These are phyloP conservation scores for Russula olivacea DNA, from an alignment of 768 basidiomycete species.

Conservation along the genomic window DNA sequence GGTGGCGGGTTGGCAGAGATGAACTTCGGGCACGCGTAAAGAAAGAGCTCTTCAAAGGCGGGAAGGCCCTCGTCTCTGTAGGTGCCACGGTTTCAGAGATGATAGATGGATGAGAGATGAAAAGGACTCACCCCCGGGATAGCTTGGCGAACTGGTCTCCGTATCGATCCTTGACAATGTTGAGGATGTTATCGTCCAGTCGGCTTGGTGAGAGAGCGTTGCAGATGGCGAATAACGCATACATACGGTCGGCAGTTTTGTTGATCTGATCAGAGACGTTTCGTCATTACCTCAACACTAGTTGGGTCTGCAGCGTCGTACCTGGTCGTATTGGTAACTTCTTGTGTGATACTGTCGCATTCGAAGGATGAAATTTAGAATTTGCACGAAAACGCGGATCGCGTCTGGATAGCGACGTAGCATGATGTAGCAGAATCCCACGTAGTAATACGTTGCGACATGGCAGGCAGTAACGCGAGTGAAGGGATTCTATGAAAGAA, in stretches of 20 bases:
- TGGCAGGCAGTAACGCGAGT: slow-evolving; percentile 96
- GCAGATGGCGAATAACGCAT: slow-evolving; percentile 90
- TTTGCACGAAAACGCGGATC: slow-evolving; percentile 85
- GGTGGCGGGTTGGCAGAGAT: slow-evolving; percentile 92
- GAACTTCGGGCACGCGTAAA: slow-evolving; percentile 94
- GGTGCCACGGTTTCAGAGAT: not conserved
- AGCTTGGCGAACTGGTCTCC: slow-evolving; percentile 89
- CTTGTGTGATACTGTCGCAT: slow-evolving; percentile 97
- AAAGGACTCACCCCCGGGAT: slow-evolving; percentile 62
- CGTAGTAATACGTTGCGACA: slow-evolving; percentile 91
- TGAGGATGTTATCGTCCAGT: slow-evolving; percentile 90
- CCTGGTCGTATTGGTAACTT: slow-evolving; percentile 95
- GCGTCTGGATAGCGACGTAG: slow-evolving; percentile 93
- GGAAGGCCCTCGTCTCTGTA: slow-evolving; percentile 62
- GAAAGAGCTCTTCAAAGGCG: slow-evolving; percentile 88
- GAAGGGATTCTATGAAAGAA: slow-evolving; percentile 56
- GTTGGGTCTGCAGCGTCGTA: slow-evolving; percentile 34
- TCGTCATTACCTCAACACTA: not conserved
- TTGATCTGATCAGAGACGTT: slow-evolving; percentile 58
- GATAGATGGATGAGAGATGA: not conserved
- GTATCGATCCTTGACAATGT: slow-evolving; percentile 87
- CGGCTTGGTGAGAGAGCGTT: slow-evolving; percentile 88
- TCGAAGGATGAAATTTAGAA: slow-evolving; percentile 91
- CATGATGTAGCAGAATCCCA: slow-evolving; percentile 96
- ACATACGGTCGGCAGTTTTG: slow-evolving; percentile 98